Conservation (phyloP, 2,329 filamentous ascomycete species). For the Fusarium redolens region DNA sequence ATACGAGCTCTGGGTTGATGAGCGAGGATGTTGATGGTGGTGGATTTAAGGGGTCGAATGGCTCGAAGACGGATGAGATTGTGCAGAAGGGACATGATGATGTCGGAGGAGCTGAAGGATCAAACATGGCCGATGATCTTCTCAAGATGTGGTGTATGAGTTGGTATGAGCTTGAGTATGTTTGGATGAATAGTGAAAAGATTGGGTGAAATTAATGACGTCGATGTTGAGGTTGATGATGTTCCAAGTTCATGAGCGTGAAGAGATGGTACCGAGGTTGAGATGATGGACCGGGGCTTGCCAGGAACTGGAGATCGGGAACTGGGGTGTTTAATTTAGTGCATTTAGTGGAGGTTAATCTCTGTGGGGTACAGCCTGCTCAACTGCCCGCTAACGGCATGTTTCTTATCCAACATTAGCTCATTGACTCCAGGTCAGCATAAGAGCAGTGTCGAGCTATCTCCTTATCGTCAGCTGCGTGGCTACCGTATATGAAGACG, state of each 20-base stretch:
- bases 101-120: constrained; percentile 50
- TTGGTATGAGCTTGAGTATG: not conserved
- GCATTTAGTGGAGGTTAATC: constrained; percentile 19
- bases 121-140: constrained; percentile 46
- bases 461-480: not conserved
- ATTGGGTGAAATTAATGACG: not conserved
- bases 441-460: not conserved
- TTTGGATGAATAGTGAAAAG: not conserved
- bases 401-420: not conserved
- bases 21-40: constrained; percentile 51
- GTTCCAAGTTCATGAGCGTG: constrained; percentile 18
- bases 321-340: constrained; percentile 23
- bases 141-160: not conserved
- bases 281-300: constrained; percentile 22
- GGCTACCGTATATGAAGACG: not conserved
- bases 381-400: constrained; percentile 9
- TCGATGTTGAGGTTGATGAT: constrained; percentile 6
- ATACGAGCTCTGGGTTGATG: constrained; percentile 49
- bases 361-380: constrained; percentile 29
- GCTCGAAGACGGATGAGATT: constrained; percentile 63
- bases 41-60: constrained; percentile 59
- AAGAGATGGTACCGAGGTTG: constrained; percentile 35
- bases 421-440: not conserved
- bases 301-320: constrained; percentile 24
- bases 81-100: constrained; percentile 71